Base-by-base conservation (phyloP, 2,329 filamentous ascomycete species). In the Didymella glomerata region DNA sequence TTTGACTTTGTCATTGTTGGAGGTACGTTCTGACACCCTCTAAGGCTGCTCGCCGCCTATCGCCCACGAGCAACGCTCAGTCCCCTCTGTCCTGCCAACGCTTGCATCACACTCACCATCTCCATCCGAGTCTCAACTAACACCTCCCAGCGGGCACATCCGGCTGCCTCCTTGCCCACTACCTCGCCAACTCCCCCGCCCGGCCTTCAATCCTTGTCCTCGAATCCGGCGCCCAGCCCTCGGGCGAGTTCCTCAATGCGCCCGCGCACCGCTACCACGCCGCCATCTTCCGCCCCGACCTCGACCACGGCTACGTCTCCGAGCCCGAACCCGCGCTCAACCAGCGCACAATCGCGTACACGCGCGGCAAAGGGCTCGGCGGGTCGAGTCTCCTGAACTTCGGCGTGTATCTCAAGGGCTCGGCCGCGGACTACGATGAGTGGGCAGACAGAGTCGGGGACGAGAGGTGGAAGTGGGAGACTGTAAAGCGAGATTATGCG, bases 391-490 rank as follows among this genome's bases (percentile, higher is more conserved):
- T 80, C 0, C 60, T 84, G 28, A 83, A 84, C 61, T 78, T 81
- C 32, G 67, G 72, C n/a, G 73, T 74, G 7, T 76, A 72, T 44
- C 54, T 76, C 20, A 73, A 71, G 25, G 88, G 88, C 2, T 81
- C 85, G 1, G 76, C 78, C 1, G 85, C 85, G 50, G 88, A 90
- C 62, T 89, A 86, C 60, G 81, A 90, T 27, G 80, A 85, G 52
- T 89, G 87, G 86, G 85, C 85, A 1, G 74, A 78, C 0, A 61
- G 83, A 2, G 82, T 85, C 0, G 85, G 75, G 0, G 87, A 90
- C 62, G 80, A 86, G 4, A 69, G 75, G 0, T 90, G 83, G 71
- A 63, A 66, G 2, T 90, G 86, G 87, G 74, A 82, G 2, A 76
- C 79, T 42, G 83, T 85, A 27, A 79, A 84, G 56, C 59, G 72